Percentiles rank a stretch among this genome's conserved stretches.
phyloP scores from a whole-genome alignment of 1,284 basidiomycete genomes.

The Apiotrichum sp. region DNA sequence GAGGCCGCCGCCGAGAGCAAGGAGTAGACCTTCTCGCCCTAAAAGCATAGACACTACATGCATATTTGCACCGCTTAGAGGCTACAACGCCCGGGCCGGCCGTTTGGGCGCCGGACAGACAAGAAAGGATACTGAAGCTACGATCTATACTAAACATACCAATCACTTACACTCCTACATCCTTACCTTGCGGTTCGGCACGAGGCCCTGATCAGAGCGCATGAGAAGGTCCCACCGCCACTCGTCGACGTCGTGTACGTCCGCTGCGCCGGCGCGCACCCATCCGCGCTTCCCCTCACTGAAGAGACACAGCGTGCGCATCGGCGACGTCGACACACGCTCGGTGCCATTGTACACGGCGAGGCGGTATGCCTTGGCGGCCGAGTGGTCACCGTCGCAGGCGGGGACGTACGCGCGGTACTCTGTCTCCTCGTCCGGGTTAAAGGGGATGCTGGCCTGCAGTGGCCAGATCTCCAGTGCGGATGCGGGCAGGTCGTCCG shows the following conservation, averaged over 20 bases:
- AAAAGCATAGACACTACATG: constrained; percentile 8
- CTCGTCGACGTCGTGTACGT: constrained; percentile 35
- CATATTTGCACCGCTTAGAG: not conserved
- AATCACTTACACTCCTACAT: too few species aligned
- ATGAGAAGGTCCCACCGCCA: constrained; percentile 31
- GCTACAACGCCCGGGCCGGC: not conserved
- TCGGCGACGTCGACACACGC: constrained; percentile 22
- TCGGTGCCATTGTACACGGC: constrained; percentile 26
- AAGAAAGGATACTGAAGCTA: too few species aligned
- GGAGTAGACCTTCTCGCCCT: not conserved
- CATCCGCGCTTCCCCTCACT: constrained; percentile 29
- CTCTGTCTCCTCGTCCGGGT: constrained; percentile 10
- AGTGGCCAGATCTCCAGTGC: constrained; percentile 7
- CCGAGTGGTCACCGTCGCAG: constrained; percentile 24
- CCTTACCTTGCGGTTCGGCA: not conserved
- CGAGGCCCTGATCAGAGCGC: not conserved
- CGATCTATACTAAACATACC: too few species aligned
- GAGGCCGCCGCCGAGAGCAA: not conserved
- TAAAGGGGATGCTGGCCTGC: constrained; percentile 8
- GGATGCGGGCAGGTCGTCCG: not conserved
- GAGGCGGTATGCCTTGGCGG: constrained; percentile 35
- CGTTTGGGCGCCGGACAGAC: too few species aligned
- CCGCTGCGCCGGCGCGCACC: constrained; percentile 22
- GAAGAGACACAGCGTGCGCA: constrained; percentile 36
- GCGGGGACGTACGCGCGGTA: constrained; percentile 19